Percentiles rank a stretch among this genome's conserved stretches.
Evolutionary conservation across 192 early-diverging fungal species (phyloP).

Genomic region (Mortierella alpina): DNA sequence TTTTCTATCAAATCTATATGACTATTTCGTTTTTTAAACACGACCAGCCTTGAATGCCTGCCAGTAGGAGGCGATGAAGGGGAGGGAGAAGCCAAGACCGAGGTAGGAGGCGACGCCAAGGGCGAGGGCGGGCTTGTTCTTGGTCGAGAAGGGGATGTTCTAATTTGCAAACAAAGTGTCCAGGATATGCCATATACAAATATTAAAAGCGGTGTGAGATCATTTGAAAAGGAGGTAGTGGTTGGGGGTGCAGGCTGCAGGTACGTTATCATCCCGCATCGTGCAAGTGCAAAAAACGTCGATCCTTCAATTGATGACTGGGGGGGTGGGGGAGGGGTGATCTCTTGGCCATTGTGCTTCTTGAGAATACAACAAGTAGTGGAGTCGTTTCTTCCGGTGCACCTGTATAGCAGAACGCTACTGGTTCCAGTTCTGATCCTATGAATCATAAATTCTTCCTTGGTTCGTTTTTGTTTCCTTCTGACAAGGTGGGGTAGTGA

Average conservation of each 20-base stretch:
- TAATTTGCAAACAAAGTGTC: conserved; percentile 20
- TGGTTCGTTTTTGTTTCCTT: no score
- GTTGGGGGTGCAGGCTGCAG: no score
- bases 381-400: no score
- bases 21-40: conserved; percentile 21
- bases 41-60: conserved; percentile 54
- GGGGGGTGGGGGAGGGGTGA: not conserved
- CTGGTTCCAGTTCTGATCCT: no score
- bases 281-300: not conserved
- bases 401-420: no score
- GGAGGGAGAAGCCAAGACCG: conserved; percentile 64
- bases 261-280: no score
- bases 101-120: conserved; percentile 61
- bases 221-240: no score
- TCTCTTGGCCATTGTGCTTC: no score
- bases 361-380: no score
- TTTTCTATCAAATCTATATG: no score
- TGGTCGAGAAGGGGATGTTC: conserved; percentile 72
- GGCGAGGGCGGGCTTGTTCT: conserved; percentile 67
- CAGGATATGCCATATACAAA: not conserved
- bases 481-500: no score
- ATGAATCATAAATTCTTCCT: no score
- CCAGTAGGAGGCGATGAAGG: conserved; percentile 62
- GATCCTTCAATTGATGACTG: not conserved
- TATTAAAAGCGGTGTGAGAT: not conserved